These are phyloP conservation scores for Backusella tarrabulga DNA, from an alignment of 192 early-diverging fungal species.

Conservation along the genomic window DNA sequence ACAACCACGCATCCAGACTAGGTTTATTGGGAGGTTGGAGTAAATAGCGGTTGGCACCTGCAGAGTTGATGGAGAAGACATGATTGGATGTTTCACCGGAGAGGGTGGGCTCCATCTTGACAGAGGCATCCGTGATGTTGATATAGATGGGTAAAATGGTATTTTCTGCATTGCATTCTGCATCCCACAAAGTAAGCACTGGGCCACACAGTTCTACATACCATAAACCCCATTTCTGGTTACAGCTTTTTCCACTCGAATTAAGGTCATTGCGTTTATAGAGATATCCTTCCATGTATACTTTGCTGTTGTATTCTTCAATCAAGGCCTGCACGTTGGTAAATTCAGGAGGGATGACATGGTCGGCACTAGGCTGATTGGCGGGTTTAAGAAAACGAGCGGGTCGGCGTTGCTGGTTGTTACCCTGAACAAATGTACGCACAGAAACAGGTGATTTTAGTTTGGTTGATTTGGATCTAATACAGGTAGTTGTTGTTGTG, in stretches of 20 bases:
- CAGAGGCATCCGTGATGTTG: conserved; percentile 71
- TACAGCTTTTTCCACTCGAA: conserved; percentile 55
- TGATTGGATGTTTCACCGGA: conserved; percentile 39
- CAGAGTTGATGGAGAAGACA: conserved; percentile 65
- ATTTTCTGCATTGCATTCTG: conserved; percentile 27
- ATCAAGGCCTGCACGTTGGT: conserved; percentile 51
- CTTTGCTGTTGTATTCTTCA: conserved; percentile 66
- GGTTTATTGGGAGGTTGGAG: conserved; percentile 54
- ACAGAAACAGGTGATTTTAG: conserved; percentile 5
- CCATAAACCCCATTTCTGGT: conserved; percentile 67
- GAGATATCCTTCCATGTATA: conserved; percentile 66
- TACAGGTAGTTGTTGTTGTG: background rate
- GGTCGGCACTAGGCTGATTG: background rate
- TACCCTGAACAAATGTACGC: background rate
- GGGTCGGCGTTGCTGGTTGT: conserved; percentile 11
- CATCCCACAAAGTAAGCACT: conserved; percentile 62
- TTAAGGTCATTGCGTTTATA: conserved; percentile 64
- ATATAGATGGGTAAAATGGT: conserved; percentile 60
- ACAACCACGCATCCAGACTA: conserved; percentile 56
- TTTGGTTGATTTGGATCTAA: background rate
- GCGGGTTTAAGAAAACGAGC: conserved; percentile 33
- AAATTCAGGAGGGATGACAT: conserved; percentile 34
- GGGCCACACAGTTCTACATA: conserved; percentile 77
- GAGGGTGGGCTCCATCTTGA: conserved; percentile 57
- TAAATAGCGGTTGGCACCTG: conserved; percentile 70